phyloP scores from a whole-genome alignment of 1,284 basidiomycete species.

The Cutaneotrichosporon sp. region DNA sequence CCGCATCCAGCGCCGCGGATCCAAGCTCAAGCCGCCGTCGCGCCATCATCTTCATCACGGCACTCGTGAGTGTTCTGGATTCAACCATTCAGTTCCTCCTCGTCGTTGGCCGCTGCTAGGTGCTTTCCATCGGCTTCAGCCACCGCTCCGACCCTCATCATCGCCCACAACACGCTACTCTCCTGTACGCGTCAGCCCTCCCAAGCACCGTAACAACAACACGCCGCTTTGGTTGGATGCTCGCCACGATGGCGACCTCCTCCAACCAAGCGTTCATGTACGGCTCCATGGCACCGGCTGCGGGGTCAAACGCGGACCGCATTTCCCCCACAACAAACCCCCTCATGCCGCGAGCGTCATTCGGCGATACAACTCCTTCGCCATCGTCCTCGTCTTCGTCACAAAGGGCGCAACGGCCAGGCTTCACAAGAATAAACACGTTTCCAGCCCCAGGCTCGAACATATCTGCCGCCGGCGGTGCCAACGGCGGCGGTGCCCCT shows the following conservation, averaged over 20 bases:
- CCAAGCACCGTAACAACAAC: background rate
- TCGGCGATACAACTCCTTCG: background rate
- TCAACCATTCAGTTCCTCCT: too few species aligned
- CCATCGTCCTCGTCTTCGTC: background rate
- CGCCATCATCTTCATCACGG: too few species aligned
- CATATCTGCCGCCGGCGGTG: background rate
- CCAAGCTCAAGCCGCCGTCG: background rate
- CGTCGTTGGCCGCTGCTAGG: too few species aligned
- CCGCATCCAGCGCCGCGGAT: too few species aligned
- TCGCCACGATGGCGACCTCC: background rate
- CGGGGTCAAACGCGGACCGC: background rate
- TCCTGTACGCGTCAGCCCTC: too few species aligned
- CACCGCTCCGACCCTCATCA: background rate
- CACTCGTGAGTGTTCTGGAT: too few species aligned
- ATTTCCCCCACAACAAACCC: background rate
- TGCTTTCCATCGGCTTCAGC: background rate
- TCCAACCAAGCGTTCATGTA: slow-evolving; percentile 1
- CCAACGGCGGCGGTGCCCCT: background rate
- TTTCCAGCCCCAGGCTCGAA: background rate
- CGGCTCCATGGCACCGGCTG: background rate
- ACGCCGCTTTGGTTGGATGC: background rate
- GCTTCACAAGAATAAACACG: background rate
- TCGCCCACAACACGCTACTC: background rate
- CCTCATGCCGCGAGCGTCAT: background rate
- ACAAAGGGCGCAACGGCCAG: background rate